Evolutionary conservation across 1,139 yeast genomes (phyloP).

Genomic region (Diutina pseudorugosa): DNA sequence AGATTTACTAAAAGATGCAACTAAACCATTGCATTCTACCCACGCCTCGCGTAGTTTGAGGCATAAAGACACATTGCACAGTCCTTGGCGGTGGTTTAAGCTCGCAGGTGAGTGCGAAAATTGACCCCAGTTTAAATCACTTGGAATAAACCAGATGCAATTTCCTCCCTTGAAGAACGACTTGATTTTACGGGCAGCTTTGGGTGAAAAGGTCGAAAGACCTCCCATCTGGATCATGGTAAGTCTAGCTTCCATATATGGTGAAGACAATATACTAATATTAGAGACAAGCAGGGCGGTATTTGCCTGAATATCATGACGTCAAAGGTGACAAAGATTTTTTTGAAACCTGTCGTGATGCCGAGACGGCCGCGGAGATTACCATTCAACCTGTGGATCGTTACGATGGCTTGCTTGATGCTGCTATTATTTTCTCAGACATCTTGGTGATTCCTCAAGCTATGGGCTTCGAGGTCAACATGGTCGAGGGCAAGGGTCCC

Average conservation of each 20-base stretch:
- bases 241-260: conserved; percentile 12
- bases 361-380: conserved; percentile 85
- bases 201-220: conserved; percentile 75
- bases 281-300: conserved; percentile 78
- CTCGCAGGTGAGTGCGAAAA: not conserved
- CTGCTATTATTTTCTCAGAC: conserved; percentile 93
- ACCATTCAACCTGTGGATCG: conserved; percentile 94
- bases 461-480: conserved; percentile 89
- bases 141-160: not conserved
- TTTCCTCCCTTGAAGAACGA: conserved; percentile 79
- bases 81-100: not conserved
- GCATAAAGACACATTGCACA: not conserved
- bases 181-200: conserved; percentile 80
- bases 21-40: no score
- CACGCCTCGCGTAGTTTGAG: no score
- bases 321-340: conserved; percentile 84
- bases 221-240: conserved; percentile 98
- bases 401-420: conserved; percentile 81
- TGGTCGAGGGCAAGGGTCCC: conserved; percentile 94
- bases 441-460: conserved; percentile 96
- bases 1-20: no score
- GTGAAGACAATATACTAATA: conserved; percentile 5
- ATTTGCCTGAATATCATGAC: conserved; percentile 81
- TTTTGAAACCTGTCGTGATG: conserved; percentile 86
- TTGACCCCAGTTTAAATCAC: not conserved